These are phyloP conservation scores for Coemansia sp. DNA, from an alignment of 192 early-diverging fungal genomes.

Conservation along the genomic window DNA sequence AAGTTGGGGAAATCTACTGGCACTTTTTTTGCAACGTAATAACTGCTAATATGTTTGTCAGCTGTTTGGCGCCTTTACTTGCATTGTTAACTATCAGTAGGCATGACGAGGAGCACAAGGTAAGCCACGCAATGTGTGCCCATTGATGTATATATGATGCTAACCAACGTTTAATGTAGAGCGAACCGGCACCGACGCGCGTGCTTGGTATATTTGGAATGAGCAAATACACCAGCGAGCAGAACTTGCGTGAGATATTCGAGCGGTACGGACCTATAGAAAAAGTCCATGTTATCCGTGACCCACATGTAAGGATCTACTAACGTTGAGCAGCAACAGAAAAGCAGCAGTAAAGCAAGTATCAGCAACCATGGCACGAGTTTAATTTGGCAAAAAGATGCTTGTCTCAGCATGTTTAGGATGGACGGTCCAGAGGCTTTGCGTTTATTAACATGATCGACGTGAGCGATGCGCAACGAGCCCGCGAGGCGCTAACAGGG, in stretches of 20 bases:
- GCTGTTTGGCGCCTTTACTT: background rate
- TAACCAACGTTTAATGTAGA: slow-evolving; percentile 11
- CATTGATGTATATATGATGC: background rate
- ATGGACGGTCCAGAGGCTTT: slow-evolving; percentile 46
- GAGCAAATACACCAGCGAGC: slow-evolving; percentile 54
- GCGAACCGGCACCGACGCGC: slow-evolving; percentile 26
- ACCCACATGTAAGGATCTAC: slow-evolving; percentile 43
- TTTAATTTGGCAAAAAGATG: background rate
- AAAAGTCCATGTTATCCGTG: slow-evolving; percentile 43
- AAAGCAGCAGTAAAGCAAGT: background rate
- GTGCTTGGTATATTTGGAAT: slow-evolving; percentile 54
- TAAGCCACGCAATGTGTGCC: slow-evolving; percentile 7
- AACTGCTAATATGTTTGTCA: background rate
- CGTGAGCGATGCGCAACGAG: slow-evolving; percentile 29
- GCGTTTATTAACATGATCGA: slow-evolving; percentile 47
- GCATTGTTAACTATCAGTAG: slow-evolving; percentile 3
- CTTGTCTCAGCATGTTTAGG: slow-evolving; percentile 18
- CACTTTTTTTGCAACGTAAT: background rate
- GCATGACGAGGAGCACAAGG: slow-evolving; percentile 18
- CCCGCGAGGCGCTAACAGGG: slow-evolving; percentile 24
- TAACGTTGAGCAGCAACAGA: background rate
- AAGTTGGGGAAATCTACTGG: background rate
- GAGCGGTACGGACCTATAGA: slow-evolving; percentile 36
- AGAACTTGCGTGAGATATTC: slow-evolving; percentile 34
- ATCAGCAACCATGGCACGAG: background rate